A percentile compares a stretch with the other conserved stretches of the same genome.
Conservation (phyloP, 2,329 filamentous ascomycete genomes). For the Sporothrix pallida region DNA sequence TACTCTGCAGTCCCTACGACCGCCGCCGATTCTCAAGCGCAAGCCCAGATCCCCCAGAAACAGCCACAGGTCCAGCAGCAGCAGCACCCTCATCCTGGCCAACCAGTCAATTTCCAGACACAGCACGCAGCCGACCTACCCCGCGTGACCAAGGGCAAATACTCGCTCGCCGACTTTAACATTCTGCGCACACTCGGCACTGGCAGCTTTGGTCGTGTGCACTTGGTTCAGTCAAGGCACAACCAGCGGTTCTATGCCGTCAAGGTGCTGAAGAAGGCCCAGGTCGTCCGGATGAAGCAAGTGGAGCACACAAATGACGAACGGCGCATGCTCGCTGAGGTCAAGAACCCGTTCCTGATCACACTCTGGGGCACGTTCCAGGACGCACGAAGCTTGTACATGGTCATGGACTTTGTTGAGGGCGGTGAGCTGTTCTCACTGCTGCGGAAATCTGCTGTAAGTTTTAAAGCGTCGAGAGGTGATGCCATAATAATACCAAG, state of each 20-base stretch:
- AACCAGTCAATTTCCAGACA: slow-evolving; percentile 37
- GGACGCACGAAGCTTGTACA: slow-evolving; percentile 93
- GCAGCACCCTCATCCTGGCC: slow-evolving; percentile 39
- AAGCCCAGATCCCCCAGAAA: slow-evolving; percentile 19
- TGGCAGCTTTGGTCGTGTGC: slow-evolving; percentile 94
- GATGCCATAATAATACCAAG: no score
- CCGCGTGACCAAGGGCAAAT: slow-evolving; percentile 93
- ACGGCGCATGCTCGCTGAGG: slow-evolving; percentile 90
- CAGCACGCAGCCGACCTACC: slow-evolving; percentile 44
- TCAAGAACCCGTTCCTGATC: slow-evolving; percentile 97
- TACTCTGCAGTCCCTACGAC: background rate
- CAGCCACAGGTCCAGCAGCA: slow-evolving; percentile 44
- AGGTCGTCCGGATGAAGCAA: slow-evolving; percentile 99
- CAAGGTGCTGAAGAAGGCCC: slow-evolving; percentile 97
- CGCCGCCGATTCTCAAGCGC: slow-evolving; percentile 12
- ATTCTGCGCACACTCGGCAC: slow-evolving; percentile 92
- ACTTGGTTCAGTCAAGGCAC: slow-evolving; percentile 96
- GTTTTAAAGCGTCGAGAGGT: slow-evolving; percentile 40
- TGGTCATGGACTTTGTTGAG: slow-evolving; percentile 99
- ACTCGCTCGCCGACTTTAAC: slow-evolving; percentile 87
- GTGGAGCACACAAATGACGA: slow-evolving; percentile 99
- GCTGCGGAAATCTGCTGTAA: slow-evolving; percentile 87
- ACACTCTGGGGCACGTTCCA: slow-evolving; percentile 99
- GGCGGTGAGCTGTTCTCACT: slow-evolving; percentile 96
- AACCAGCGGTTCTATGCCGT: slow-evolving; percentile 98